Conservation (phyloP, 257 asterid genomes). For the Cruciata laevipes region DNA sequence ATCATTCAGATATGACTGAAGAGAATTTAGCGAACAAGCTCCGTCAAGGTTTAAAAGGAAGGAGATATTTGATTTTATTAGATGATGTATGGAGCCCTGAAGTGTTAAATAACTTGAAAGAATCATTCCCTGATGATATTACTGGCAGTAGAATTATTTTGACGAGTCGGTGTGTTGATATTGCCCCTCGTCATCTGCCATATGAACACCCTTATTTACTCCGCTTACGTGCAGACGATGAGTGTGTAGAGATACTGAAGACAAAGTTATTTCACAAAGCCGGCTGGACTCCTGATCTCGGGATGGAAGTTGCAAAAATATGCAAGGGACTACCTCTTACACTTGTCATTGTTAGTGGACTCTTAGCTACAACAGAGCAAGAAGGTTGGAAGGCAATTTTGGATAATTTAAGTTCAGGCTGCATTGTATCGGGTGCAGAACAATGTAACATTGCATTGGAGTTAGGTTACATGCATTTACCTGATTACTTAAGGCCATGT, state of each 20-base stretch:
- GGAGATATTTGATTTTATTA: not conserved
- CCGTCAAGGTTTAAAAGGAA: not conserved
- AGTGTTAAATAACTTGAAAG: not conserved
- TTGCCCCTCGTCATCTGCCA: not conserved
- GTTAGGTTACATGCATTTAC: not conserved
- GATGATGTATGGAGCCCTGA: not conserved
- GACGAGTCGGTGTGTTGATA: not conserved
- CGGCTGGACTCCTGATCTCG: not conserved
- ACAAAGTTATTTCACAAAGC: not conserved
- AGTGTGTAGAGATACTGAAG: not conserved
- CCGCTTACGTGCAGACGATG: not conserved
- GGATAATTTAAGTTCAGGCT: not conserved
- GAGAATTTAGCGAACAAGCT: not conserved
- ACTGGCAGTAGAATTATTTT: not conserved
- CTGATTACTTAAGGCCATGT: not conserved
- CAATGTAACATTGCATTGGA: not conserved
- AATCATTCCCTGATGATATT: not conserved
- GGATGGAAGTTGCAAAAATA: not conserved
- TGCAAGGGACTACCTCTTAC: slow-evolving; percentile 2
- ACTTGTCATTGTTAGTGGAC: not conserved
- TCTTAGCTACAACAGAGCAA: not conserved
- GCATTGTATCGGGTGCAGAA: not conserved
- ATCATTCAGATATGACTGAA: too few relatives aligned
- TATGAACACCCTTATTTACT: not conserved
- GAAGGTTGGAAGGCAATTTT: not conserved